Base-by-base conservation (phyloP, 208 protist genomes). In the Acanthamoeba triangularis region DNA sequence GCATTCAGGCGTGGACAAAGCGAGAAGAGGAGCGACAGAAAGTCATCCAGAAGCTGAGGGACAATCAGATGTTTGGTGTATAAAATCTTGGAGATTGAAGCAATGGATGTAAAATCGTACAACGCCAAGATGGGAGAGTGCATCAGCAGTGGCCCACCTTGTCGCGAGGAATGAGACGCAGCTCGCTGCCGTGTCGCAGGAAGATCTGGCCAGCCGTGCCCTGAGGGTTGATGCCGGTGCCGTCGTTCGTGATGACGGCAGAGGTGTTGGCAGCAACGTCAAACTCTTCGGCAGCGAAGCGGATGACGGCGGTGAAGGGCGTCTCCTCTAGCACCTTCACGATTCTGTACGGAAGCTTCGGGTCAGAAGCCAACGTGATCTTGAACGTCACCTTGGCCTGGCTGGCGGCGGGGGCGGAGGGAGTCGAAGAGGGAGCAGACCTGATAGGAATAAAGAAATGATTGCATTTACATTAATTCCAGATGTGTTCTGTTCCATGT, bases 111-210 rank as follows among this genome's bases (percentile, higher is more conserved):
- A 33, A 49, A 63, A 35, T 41, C 25, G 28, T 88, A 33, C 16
- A 65, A 54, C 6, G 16, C n/a, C n/a, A 67, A 16, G 37, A 41
- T 47, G 44, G 13, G 20, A n/a, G 18, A 63, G 5, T 13, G 13
- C 30, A 30, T 67, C 28, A 94, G 90, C 59, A 59, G 90, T 41
- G 33, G 13, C 99, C 99, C 18, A 99, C 99, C 47, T 98, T 98
- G 95, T 99, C 99, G 90, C 99, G 97, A 47, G 99, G 99, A 95
- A 99, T 99, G 16, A 99, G 97, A 10, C 98, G 98, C 33, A 99
- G 98, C 61, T 99, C 99, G 67, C 97, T 96, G 11, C 99, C 99
- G 96, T 99, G 98, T 96, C 99, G 99, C 96, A 99, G 98, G 78
- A 96, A 95, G 85, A 96, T 65, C 54, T 78, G 59, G 80, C 99